Evolutionary conservation across 176 grass and related monocot genomes (phyloP).

Genomic region (Tillandsia leiboldiana): DNA sequence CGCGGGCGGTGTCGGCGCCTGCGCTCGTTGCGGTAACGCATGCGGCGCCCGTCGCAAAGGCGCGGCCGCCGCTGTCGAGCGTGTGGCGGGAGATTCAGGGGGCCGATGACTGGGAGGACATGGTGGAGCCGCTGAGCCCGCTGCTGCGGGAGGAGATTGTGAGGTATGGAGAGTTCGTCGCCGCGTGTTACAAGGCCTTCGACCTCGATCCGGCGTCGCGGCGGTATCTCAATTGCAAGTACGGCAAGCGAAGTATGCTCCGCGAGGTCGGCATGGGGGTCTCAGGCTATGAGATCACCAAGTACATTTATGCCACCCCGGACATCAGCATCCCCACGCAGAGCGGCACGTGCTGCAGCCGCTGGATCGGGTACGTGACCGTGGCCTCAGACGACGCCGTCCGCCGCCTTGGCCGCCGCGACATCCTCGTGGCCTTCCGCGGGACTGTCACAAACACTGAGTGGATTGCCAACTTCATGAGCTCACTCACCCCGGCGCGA

Average conservation of each 20-base stretch:
- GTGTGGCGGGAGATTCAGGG: constrained; percentile 75
- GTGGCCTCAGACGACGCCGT: constrained; percentile 9
- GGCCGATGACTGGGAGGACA: constrained; percentile 35
- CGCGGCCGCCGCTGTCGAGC: constrained; percentile 16
- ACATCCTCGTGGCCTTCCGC: constrained; percentile 59
- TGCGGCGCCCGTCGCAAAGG: neutral
- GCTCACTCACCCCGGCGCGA: constrained; percentile 49
- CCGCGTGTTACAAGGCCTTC: constrained; percentile 69
- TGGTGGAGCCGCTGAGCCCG: constrained; percentile 53
- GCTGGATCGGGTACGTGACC: constrained; percentile 80
- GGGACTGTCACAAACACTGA: constrained; percentile 56
- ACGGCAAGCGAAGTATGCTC: constrained; percentile 60
- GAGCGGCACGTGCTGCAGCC: constrained; percentile 26
- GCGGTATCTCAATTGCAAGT: constrained; percentile 70
- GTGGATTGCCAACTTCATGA: constrained; percentile 84
- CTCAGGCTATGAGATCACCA: constrained; percentile 46
- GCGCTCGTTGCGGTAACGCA: neutral
- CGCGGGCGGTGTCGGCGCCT: too few relatives aligned
- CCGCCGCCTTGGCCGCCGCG: constrained; percentile 28
- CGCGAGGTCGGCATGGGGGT: constrained; percentile 46
- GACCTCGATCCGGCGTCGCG: constrained; percentile 45
- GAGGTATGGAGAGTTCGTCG: constrained; percentile 65
- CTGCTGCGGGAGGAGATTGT: constrained; percentile 65
- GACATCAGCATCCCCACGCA: constrained; percentile 29
- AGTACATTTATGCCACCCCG: constrained; percentile 62